Conservation (phyloP, 2,329 filamentous ascomycete genomes). For the Scleromitrula shiraiana region DNA sequence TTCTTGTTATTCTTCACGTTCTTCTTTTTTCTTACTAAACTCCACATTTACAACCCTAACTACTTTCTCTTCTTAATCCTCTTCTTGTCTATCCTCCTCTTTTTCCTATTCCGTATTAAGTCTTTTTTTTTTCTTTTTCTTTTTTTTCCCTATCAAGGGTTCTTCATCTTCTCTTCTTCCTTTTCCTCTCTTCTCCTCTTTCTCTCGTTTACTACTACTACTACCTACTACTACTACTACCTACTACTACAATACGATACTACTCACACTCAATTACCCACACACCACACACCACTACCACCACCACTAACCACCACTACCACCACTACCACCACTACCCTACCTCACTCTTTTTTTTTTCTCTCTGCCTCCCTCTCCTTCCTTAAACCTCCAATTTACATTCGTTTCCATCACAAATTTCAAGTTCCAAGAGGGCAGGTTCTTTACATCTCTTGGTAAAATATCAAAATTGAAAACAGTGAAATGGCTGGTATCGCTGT, state of each 20-base stretch:
- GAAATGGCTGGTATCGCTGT: conserved; percentile 2
- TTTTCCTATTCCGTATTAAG: no score
- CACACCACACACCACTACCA: no score
- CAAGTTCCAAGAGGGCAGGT: background rate
- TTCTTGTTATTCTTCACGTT: background rate
- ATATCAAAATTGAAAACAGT: background rate
- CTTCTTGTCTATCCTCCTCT: background rate
- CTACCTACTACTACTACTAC: background rate
- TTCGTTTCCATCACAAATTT: no score
- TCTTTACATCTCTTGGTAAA: background rate
- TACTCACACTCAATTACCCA: no score
- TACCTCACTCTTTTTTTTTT: no score
- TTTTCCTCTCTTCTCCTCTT: background rate
- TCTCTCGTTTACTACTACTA: background rate
- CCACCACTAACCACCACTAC: no score
- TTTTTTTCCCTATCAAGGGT: no score
- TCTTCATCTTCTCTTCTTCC: background rate
- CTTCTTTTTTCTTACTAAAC: background rate
- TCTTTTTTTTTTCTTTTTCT: background rate
- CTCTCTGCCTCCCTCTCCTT: no score
- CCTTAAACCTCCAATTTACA: no score
- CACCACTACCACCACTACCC: no score
- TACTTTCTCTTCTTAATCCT: background rate
- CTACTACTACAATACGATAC: no score
- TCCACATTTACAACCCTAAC: background rate